These are phyloP conservation scores for Colletotrichum scovillei DNA, from an alignment of 2,329 filamentous ascomycete genomes.

Conservation along the genomic window DNA sequence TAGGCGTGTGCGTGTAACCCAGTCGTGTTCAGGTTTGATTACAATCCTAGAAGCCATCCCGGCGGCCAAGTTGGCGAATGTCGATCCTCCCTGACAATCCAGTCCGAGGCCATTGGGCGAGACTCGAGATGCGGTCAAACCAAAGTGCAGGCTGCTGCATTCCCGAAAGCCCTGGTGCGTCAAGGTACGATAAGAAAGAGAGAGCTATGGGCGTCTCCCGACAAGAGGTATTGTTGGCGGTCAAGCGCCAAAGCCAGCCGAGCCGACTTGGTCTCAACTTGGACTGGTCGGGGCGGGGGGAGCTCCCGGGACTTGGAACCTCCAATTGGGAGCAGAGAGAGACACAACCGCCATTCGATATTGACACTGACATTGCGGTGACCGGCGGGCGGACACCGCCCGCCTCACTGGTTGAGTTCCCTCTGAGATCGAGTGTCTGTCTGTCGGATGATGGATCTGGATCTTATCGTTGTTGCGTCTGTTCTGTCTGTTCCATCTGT, in stretches of 20 bases:
- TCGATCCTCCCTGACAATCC: conserved; percentile 33
- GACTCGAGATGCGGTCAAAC: conserved; percentile 27
- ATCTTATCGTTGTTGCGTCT: too few species aligned
- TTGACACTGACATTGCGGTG: conserved; percentile 24
- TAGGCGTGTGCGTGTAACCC: not conserved
- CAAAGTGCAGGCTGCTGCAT: not conserved
- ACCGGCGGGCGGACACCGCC: not conserved
- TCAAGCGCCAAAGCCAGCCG: conserved; percentile 32
- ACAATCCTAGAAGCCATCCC: not conserved
- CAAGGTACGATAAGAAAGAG: not conserved
- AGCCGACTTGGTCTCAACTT: conserved; percentile 29
- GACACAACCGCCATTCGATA: not conserved
- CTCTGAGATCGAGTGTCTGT: not conserved
- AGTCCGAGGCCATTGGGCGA: conserved; percentile 29
- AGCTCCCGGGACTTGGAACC: conserved; percentile 2
- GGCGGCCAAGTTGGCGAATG: conserved; percentile 21
- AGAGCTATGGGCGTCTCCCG: conserved; percentile 26
- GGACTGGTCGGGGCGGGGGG: conserved; percentile 35
- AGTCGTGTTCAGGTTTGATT: conserved; percentile 17
- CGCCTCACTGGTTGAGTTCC: not conserved
- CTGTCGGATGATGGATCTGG: too few species aligned
- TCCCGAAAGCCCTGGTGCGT: not conserved
- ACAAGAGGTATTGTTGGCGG: conserved; percentile 29
- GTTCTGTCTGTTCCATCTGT: not conserved
- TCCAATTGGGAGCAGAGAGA: not conserved